Evolutionary conservation across 306 rosid genomes (phyloP), one percentile per base, ranked within the genome.

Genomic region (Vachellia pachyceras): DNA sequence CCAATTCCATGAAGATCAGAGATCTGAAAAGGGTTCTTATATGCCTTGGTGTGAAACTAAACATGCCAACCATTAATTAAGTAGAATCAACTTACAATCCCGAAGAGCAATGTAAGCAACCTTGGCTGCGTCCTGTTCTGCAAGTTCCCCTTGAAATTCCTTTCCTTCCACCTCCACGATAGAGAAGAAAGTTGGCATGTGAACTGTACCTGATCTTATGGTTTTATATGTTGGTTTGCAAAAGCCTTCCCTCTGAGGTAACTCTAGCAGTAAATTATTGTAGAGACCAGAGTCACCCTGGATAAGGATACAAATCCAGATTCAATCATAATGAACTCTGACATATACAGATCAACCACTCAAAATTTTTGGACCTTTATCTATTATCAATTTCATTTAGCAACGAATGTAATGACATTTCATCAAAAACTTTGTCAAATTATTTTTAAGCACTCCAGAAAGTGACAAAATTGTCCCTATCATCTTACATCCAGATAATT

Each of bases 41-140:
- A 58, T 36, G 73, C 44, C 29, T 37, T 42, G 33, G 18, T 50
- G 42, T n/a, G 66, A 78, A 55, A 47, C 20, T 7, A 22, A 36
- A 72, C 12, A 70, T 44, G 72, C 11, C 46, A 23, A 29, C 49
- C 20, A 60, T 44, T 36, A 73, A 58, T 36, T 9, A 66, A 42
- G 36, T 22, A 69, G 3, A 80, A 55, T 13, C 33, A 61, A 83
- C 89, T 83, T 85, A 85, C 94, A 57, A 46, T 85, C 76, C 39
- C 79, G 57, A 3, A 90, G 73, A 9, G 81, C 60, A 20, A 58
- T 42, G 79, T 74, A 86, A 25, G 94, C 90, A 83, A 72, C 71
- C 85, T 77, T 83, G 0, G 94, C 90, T 39, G 89, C 94, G 82
- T 68, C 79, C 22, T 78, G 78, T 73, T 90, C 91, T 7, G 91